A percentile compares a stretch with the other conserved stretches of the same genome.
phyloP scores from a whole-genome alignment of 2,329 filamentous ascomycete genomes.

The Alternaria postmessia region DNA sequence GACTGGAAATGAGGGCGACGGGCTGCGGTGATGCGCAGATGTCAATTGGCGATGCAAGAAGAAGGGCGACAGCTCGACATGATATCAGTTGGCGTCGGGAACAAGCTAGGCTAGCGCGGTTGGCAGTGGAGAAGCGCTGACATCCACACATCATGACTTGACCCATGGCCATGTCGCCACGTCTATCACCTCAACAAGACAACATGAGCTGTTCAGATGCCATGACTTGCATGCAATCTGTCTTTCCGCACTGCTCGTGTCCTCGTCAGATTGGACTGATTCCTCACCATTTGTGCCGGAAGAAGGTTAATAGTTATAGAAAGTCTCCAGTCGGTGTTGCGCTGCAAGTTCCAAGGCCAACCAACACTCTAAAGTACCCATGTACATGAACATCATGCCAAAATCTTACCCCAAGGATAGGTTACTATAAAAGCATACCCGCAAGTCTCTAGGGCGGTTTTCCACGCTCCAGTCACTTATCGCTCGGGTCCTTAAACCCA shows the following conservation, averaged over 20 bases:
- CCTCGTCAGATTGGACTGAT: neutral
- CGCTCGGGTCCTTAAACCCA: no score
- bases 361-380: no score
- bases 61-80: constrained; percentile 12
- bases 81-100: constrained; percentile 16
- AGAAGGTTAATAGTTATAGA: no score
- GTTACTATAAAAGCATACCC: rapidly evolving
- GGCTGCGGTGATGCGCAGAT: constrained; percentile 26
- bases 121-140: constrained; percentile 1
- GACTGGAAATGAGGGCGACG: constrained; percentile 14
- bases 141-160: constrained; percentile 8
- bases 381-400: no score
- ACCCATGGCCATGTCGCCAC: neutral
- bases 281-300: neutral
- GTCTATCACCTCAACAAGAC: neutral
- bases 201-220: neutral
- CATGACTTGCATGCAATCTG: neutral
- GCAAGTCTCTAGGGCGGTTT: no score
- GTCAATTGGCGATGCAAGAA: constrained; percentile 21
- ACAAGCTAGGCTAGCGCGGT: constrained; percentile 13
- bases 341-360: no score
- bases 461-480: rapidly evolving
- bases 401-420: no score
- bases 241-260: neutral
- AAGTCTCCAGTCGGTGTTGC: no score